Evolutionary conservation across 495 filamentous ascomycete genomes (phyloP).

Genomic region (Platismatia glauca): DNA sequence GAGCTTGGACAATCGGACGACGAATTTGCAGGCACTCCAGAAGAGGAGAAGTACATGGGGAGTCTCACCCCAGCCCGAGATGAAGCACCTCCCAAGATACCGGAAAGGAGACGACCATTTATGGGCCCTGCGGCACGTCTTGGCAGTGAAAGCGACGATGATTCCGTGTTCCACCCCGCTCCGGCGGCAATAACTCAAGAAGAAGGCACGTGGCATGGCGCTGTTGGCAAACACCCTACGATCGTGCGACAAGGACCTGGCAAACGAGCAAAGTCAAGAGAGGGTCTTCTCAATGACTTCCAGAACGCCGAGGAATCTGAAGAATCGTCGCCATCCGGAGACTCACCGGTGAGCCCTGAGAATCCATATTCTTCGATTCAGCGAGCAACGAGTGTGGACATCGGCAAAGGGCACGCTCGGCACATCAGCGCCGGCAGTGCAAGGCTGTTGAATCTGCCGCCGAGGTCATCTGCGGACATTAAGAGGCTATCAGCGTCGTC

Average conservation of each 20-base stretch:
- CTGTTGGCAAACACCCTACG: slow-evolving; percentile 48
- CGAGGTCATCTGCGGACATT: slow-evolving; percentile 33
- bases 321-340: slow-evolving; percentile 27
- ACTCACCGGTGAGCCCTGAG: slow-evolving; percentile 27
- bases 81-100: slow-evolving; percentile 14
- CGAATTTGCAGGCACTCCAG: slow-evolving; percentile 36
- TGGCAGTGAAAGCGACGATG: slow-evolving; percentile 31
- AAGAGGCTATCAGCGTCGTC: slow-evolving; percentile 26
- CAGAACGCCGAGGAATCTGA: slow-evolving; percentile 37
- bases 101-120: slow-evolving; percentile 17
- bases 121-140: slow-evolving; percentile 16
- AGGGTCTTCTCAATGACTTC: slow-evolving; percentile 57
- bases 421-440: slow-evolving; percentile 69
- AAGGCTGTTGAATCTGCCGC: slow-evolving; percentile 55
- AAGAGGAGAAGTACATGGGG: slow-evolving; percentile 25
- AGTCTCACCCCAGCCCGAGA: slow-evolving; percentile 18
- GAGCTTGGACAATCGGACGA: slow-evolving; percentile 46
- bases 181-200: slow-evolving; percentile 14
- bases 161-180: slow-evolving; percentile 12
- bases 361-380: slow-evolving; percentile 35
- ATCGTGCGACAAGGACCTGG: slow-evolving; percentile 43
- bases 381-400: slow-evolving; percentile 56
- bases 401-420: slow-evolving; percentile 53
- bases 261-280: slow-evolving; percentile 52
- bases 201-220: slow-evolving; percentile 42